These are phyloP conservation scores for Rhizomucor miehei DNA, from an alignment of 371 early-diverging fungal species.

Conservation along the genomic window DNA sequence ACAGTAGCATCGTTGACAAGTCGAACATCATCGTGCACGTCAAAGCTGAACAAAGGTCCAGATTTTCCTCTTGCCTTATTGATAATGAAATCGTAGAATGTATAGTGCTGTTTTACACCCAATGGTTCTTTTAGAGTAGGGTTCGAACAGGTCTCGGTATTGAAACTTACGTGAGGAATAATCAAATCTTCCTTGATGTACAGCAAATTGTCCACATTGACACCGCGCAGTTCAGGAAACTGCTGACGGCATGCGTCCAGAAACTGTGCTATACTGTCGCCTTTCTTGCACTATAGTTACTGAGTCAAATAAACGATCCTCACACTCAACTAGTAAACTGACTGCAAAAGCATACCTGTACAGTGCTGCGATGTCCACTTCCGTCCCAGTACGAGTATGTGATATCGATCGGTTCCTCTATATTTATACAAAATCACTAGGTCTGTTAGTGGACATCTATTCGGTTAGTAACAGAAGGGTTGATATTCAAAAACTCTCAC, in stretches of 20 bases:
- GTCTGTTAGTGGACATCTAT: constrained; percentile 8
- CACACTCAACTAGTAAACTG: too few relatives aligned
- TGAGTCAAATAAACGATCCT: neutral
- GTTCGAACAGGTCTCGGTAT: too few relatives aligned
- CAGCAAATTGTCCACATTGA: constrained; percentile 85
- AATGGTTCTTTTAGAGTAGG: neutral
- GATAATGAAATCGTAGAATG: constrained; percentile 95
- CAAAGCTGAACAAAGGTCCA: constrained; percentile 92
- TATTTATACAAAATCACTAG: constrained; percentile 4
- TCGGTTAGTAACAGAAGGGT: neutral
- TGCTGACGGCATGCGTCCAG: constrained; percentile 81
- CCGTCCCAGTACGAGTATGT: constrained; percentile 97
- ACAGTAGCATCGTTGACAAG: constrained; percentile 80
- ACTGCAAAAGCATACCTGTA: too few relatives aligned
- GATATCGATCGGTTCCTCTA: constrained; percentile 77
- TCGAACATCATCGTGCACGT: constrained; percentile 93
- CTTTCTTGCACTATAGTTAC: constrained; percentile 75
- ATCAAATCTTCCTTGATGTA: constrained; percentile 96
- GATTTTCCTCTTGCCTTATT: constrained; percentile 96
- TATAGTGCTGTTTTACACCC: constrained; percentile 65
- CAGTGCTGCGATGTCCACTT: constrained; percentile 84
- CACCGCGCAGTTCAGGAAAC: constrained; percentile 76
- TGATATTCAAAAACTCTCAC: constrained; percentile 23
- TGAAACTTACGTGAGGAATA: constrained; percentile 79
- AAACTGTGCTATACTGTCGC: constrained; percentile 86